Conservation (phyloP, 2,329 filamentous ascomycete genomes). For the Colletotrichum falcatum region DNA sequence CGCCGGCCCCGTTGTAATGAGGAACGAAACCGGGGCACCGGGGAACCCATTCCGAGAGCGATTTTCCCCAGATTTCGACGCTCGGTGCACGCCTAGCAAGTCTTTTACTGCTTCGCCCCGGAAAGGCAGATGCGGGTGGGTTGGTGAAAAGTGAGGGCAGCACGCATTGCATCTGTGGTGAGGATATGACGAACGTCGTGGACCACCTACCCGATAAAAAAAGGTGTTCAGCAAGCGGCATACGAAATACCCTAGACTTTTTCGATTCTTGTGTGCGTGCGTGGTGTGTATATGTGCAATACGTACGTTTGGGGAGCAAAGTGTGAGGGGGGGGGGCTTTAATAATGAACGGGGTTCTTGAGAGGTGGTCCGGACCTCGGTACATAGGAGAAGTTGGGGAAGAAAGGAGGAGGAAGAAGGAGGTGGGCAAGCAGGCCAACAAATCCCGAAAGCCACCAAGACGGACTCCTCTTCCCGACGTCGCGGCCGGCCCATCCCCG, state of each 20-base stretch:
- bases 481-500: too few relatives aligned
- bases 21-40: not conserved
- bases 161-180: not conserved
- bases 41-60: not conserved
- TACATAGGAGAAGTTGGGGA: not conserved
- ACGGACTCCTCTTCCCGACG: not conserved
- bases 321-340: not conserved
- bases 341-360: not conserved
- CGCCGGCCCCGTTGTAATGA: slow-evolving; percentile 20
- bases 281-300: not conserved
- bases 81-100: not conserved
- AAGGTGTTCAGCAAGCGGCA: slow-evolving; percentile 29
- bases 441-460: not conserved
- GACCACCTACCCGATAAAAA: not conserved
- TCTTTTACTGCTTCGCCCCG: not conserved
- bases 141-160: too few relatives aligned
- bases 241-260: slow-evolving; percentile 38
- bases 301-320: not conserved
- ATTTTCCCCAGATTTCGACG: not conserved
- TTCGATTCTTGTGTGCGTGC: slow-evolving; percentile 25
- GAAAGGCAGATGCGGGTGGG: not conserved
- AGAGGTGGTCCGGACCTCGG: not conserved
- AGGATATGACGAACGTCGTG: slow-evolving; percentile 12
- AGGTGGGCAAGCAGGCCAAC: not conserved
- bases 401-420: not conserved